Evolutionary conservation across 495 filamentous ascomycete species (phyloP).

Genomic region (Cenococcum geophilum): DNA sequence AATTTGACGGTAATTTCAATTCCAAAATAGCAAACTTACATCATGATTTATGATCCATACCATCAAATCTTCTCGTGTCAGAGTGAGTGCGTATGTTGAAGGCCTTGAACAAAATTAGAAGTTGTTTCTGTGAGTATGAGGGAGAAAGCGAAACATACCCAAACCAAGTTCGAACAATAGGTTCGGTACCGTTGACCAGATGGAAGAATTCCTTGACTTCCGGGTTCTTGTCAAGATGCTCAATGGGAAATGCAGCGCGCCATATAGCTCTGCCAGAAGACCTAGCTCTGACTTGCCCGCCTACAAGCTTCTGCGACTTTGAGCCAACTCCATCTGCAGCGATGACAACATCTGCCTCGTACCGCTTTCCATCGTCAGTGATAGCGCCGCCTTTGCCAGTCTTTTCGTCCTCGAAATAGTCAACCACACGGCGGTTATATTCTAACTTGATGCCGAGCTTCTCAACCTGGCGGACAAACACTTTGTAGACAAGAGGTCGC

Average conservation of each 20-base stretch:
- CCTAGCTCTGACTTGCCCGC: conserved; percentile 47
- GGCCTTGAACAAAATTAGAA: conserved; percentile 33
- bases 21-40: conserved; percentile 19
- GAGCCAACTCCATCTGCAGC: conserved; percentile 61
- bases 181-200: conserved; percentile 39
- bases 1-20: too few relatives aligned
- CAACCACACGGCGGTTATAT: conserved; percentile 49
- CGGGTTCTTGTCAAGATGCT: conserved; percentile 33
- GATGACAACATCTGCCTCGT: conserved; percentile 53
- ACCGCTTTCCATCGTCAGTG: conserved; percentile 45
- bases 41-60: conserved; percentile 55
- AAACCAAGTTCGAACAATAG: conserved; percentile 35
- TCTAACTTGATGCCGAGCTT: conserved; percentile 48
- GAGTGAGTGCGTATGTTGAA: conserved; percentile 46
- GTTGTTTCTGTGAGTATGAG: neutral
- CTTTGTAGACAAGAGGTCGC: conserved; percentile 51
- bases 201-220: conserved; percentile 41
- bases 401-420: conserved; percentile 53
- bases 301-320: conserved; percentile 53
- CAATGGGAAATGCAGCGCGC: conserved; percentile 46
- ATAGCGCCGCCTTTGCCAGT: conserved; percentile 48
- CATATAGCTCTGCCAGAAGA: conserved; percentile 49
- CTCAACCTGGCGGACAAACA: conserved; percentile 49
- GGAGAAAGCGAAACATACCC: neutral
- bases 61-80: conserved; percentile 46